Evolutionary conservation across 768 basidiomycete genomes (phyloP).

Genomic region (Mycena indigotica): DNA sequence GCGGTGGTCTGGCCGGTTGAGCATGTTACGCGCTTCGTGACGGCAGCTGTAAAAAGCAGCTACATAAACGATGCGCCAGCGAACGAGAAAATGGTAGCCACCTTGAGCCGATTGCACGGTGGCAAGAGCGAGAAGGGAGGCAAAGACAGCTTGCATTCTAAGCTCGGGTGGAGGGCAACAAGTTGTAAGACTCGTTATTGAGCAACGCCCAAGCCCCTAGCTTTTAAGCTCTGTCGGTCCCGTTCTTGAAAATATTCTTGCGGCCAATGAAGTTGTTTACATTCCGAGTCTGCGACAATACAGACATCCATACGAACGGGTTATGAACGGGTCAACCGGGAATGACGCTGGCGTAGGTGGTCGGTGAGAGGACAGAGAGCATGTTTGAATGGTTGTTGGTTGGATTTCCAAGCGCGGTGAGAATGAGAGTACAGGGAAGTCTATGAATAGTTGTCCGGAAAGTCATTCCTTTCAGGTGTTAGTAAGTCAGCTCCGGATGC

Average conservation of each 20-base stretch:
- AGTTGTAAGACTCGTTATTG: background rate
- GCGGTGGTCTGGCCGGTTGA: constrained; percentile 21
- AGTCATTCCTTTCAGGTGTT: no score
- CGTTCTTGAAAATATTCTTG: background rate
- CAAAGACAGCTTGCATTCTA: background rate
- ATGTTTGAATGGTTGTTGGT: background rate
- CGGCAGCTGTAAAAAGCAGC: background rate
- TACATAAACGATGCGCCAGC: background rate
- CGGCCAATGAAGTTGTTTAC: background rate
- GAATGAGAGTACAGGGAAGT: background rate
- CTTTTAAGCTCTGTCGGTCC: background rate
- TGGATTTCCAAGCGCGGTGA: background rate
- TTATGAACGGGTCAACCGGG: background rate
- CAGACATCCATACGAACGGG: background rate
- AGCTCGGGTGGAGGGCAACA: background rate
- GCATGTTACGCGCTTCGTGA: constrained; percentile 19
- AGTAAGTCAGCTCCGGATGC: no score
- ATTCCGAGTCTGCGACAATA: background rate
- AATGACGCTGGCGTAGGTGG: background rate
- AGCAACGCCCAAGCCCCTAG: background rate
- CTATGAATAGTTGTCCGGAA: background rate
- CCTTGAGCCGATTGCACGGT: background rate
- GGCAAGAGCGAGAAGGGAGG: background rate
- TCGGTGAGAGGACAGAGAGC: background rate
- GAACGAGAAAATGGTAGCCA: background rate